Evolutionary conservation across 2,329 filamentous ascomycete genomes (phyloP).

Genomic region (Aspergillus sp.): DNA sequence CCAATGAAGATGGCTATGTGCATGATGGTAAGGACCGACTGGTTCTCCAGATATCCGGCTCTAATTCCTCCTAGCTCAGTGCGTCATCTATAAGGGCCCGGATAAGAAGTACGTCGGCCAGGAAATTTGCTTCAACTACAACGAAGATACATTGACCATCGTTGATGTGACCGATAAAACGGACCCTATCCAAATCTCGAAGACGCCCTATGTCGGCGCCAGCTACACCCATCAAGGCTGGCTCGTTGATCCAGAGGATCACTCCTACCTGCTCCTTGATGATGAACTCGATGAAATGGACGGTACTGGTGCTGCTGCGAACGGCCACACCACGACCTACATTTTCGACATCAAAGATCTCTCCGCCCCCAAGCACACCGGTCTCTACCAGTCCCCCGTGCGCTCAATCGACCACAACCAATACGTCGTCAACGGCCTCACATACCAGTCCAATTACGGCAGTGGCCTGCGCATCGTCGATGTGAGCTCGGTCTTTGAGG

Average conservation of each 20-base stretch:
- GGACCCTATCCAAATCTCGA: constrained; percentile 18
- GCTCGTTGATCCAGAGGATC: constrained; percentile 11
- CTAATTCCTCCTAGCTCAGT: constrained; percentile 15
- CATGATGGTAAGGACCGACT: constrained; percentile 13
- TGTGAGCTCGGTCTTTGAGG: constrained; percentile 14
- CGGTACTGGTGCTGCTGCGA: constrained; percentile 15
- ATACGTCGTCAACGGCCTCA: constrained; percentile 18
- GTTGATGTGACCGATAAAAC: constrained; percentile 19
- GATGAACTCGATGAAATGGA: constrained; percentile 21
- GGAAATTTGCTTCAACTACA: constrained; percentile 24
- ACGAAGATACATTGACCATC: constrained; percentile 20
- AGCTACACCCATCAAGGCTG: constrained; percentile 22
- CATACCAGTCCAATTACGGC: constrained; percentile 20
- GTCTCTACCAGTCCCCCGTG: constrained; percentile 19
- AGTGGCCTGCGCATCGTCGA: constrained; percentile 21
- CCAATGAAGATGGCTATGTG: constrained; percentile 20
- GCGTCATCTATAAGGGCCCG: constrained; percentile 19
- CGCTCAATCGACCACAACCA: constrained; percentile 22
- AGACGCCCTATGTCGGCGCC: constrained; percentile 18
- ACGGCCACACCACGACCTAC: constrained; percentile 23
- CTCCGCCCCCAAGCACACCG: constrained; percentile 16
- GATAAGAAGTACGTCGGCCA: constrained; percentile 15
- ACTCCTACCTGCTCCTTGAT: constrained; percentile 19
- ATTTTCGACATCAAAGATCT: constrained; percentile 20
- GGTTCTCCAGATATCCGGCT: no score